Base-by-base conservation (phyloP, 225 moss, liverwort and hornwort species). In the Antitrichia curtipendula region DNA sequence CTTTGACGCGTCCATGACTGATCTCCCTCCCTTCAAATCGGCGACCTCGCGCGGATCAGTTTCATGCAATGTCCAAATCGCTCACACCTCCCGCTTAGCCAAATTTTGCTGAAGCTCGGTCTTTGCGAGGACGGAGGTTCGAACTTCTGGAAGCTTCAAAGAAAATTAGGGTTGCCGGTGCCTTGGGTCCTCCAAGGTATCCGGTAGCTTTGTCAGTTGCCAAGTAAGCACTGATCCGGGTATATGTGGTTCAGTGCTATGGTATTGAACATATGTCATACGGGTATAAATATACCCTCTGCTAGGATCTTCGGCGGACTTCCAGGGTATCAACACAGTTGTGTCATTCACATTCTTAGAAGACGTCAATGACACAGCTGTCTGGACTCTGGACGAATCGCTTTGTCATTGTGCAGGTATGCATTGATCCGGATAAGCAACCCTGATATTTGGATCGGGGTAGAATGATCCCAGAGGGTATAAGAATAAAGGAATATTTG, bases 1-100 rank as follows among this genome's bases (percentile, higher is more conserved):
- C 90, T 97, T 99, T 12, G 95, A 53, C 32, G 90, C 95, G 87
- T 99, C 98, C 98, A 99, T 99, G 87, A 50, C 64, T 28, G 56
- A 65, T n/a, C 41, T 7, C 40, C 68, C 31, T 16, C 15, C 40
- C 82, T 72, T 57, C 88, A 45, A 60, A 61, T 74, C 83, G 20
- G 49, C 9, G 77, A 60, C 40, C 50, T 49, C 49, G 24, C 6
- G n/a, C 13, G 24, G 31, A 86, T 88, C 88, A 90, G 74, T 47
- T 75, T 64, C 79, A 82, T 83, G 77, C 87, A 74, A 75, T 34
- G 19, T 28, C 13, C 25, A 41, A 82, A 76, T 38, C 8, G 50
- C 62, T 59, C 52, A 24, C 32, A 29, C 75, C 47, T 43, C 65
- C 36, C 23, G 52, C 65, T 31, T 5, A 1, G 27, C 70, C 40